Conservation (phyloP, 1,284 basidiomycete genomes). For the Puccinia polysora region DNA sequence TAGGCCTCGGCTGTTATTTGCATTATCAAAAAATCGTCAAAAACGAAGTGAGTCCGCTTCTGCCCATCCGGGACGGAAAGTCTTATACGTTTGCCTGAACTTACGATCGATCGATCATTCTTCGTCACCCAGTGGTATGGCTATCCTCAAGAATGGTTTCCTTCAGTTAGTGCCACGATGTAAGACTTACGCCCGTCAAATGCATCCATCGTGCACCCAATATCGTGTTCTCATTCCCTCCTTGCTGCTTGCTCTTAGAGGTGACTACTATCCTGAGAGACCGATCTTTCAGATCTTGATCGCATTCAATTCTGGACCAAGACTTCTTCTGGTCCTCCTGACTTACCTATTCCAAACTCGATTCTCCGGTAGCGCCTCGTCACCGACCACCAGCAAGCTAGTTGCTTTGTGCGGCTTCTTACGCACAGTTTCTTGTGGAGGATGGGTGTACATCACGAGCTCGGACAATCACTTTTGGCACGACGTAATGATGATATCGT, state of each 20-base stretch:
- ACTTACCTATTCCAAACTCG: constrained; percentile 57
- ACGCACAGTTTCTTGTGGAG: constrained; percentile 76
- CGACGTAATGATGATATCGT: constrained; percentile 81
- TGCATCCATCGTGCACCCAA: background rate
- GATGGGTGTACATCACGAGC: constrained; percentile 84
- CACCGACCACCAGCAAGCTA: constrained; percentile 55
- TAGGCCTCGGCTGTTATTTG: constrained; percentile 64
- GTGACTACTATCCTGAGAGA: constrained; percentile 85
- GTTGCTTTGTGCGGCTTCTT: constrained; percentile 66
- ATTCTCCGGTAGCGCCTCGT: constrained; percentile 46
- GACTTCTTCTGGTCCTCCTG: constrained; percentile 69
- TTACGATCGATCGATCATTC: background rate
- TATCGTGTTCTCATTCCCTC: background rate
- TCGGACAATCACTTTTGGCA: constrained; percentile 73
- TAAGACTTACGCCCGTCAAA: constrained; percentile 18
- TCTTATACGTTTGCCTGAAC: background rate
- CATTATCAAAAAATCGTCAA: constrained; percentile 85
- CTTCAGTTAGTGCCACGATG: constrained; percentile 84
- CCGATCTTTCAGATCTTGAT: constrained; percentile 86
- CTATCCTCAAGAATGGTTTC: constrained; percentile 87
- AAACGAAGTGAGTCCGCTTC: constrained; percentile 62
- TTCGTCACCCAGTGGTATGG: constrained; percentile 56
- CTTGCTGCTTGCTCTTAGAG: constrained; percentile 60
- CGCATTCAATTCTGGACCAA: constrained; percentile 67
- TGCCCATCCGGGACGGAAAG: too few species aligned